Percentiles rank a stretch among this genome's conserved stretches.
These are phyloP conservation scores for Byssochlamys sp. DNA, from an alignment of 2,329 filamentous ascomycete genomes.

Conservation along the genomic window DNA sequence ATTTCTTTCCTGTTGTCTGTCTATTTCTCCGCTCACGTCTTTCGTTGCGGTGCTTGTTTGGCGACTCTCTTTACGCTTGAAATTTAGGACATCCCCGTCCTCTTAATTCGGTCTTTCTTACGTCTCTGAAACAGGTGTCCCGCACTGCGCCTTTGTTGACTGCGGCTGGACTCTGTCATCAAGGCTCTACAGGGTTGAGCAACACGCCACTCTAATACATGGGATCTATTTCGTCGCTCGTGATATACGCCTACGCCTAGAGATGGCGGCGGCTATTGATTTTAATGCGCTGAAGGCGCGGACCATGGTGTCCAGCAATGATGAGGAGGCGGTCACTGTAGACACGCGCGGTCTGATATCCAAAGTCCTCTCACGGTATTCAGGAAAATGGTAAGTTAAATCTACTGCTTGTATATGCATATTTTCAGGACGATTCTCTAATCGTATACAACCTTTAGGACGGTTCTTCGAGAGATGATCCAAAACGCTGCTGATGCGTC, in stretches of 20 bases:
- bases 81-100: not conserved
- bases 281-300: conserved; percentile 68
- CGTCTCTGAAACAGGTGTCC: not conserved
- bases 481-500: conserved; percentile 98
- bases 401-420: not conserved
- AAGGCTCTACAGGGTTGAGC: not conserved
- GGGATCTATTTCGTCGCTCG: not conserved
- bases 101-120: not conserved
- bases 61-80: not conserved
- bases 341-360: conserved; percentile 95
- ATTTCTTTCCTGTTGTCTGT: not conserved
- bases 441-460: conserved; percentile 24
- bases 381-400: conserved; percentile 74
- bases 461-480: conserved; percentile 76
- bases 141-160: not conserved
- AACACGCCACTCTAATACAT: not conserved
- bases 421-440: conserved; percentile 8
- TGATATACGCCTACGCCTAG: conserved; percentile 3
- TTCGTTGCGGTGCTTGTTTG: not conserved
- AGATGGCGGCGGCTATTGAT: conserved; percentile 61
- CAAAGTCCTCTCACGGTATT: conserved; percentile 92
- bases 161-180: not conserved
- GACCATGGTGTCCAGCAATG: conserved; percentile 73
- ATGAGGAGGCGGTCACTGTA: conserved; percentile 95
- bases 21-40: not conserved